A percentile compares a stretch with the other conserved stretches of the same genome.
phyloP scores from a whole-genome alignment of 1,139 yeast genomes.

The Blastobotrys ciferrii region DNA sequence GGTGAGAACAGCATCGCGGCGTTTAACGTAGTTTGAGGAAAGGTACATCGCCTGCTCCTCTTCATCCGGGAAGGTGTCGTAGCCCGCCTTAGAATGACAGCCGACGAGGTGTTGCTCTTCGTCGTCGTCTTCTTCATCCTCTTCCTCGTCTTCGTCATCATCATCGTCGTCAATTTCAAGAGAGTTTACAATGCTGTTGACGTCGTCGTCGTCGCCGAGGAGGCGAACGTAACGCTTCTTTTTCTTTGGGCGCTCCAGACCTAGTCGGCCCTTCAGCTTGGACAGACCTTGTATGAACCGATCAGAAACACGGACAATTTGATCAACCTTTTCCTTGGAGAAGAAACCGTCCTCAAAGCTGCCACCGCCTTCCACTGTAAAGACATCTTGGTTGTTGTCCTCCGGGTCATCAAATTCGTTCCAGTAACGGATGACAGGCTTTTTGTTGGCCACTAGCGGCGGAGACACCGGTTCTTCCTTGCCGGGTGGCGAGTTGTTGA shows the following conservation, averaged over 20 bases:
- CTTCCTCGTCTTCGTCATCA: conserved; percentile 18
- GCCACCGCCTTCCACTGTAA: conserved; percentile 35
- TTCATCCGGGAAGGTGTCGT: conserved; percentile 29
- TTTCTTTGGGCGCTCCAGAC: conserved; percentile 11
- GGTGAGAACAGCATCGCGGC: conserved; percentile 48
- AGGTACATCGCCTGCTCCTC: conserved; percentile 19
- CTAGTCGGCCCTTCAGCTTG: conserved; percentile 16
- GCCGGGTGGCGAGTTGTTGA: too few relatives aligned
- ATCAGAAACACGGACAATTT: conserved; percentile 28
- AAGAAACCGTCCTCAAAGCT: conserved; percentile 31
- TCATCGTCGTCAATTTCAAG: conserved; percentile 19
- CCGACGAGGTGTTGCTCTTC: conserved; percentile 15
- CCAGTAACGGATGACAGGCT: conserved; percentile 56
- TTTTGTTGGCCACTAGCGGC: conserved; percentile 22
- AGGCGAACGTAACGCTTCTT: conserved; percentile 9
- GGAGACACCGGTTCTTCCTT: background rate
- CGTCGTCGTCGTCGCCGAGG: conserved; percentile 17
- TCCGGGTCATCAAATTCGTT: conserved; percentile 70
- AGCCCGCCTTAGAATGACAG: conserved; percentile 5
- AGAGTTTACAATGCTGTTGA: conserved; percentile 11
- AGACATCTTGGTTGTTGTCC: conserved; percentile 38
- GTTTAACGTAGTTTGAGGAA: conserved; percentile 19
- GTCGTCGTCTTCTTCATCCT: conserved; percentile 22
- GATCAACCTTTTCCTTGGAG: conserved; percentile 39
- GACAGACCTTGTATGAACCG: conserved; percentile 23